Conservation (phyloP, 1,139 yeast genomes). For the Hyphopichia fennica region DNA sequence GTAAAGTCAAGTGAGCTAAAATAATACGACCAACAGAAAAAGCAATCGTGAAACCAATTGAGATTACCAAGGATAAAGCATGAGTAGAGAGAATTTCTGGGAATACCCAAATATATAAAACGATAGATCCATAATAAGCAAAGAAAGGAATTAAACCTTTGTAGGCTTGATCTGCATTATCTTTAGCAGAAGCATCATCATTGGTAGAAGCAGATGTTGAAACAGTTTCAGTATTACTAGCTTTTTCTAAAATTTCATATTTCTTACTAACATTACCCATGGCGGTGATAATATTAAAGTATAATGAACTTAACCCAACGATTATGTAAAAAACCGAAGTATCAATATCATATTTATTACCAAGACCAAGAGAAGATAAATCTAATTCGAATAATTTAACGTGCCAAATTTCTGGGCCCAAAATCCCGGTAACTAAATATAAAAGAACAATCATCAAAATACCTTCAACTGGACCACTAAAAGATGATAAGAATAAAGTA, state of each 20-base stretch:
- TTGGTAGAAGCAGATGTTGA: conserved; percentile 1
- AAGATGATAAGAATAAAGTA: conserved; percentile 70
- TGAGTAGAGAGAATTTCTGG: conserved; percentile 53
- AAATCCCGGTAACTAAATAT: conserved; percentile 61
- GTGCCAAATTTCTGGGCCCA: conserved; percentile 74
- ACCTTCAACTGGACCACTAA: conserved; percentile 96
- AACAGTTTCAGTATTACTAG: conserved; percentile 8
- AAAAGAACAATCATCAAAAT: conserved; percentile 62
- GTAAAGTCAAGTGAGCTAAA: conserved; percentile 81
- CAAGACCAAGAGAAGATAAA: conserved; percentile 31
- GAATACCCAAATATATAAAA: conserved; percentile 42
- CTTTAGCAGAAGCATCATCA: conserved; percentile 11
- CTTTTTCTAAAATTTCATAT: conserved; percentile 31
- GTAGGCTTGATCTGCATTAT: conserved; percentile 47
- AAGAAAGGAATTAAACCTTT: conserved; percentile 72
- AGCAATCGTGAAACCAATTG: conserved; percentile 77
- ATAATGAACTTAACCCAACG: conserved; percentile 56
- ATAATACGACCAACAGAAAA: conserved; percentile 88
- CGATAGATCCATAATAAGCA: conserved; percentile 57
- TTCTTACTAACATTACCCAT: conserved; percentile 64
- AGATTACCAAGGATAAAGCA: conserved; percentile 60
- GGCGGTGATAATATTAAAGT: conserved; percentile 74
- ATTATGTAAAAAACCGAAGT: conserved; percentile 45
- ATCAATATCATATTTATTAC: conserved; percentile 23
- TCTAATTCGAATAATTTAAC: conserved; percentile 30